Evolutionary conservation across 2,329 filamentous ascomycete species (phyloP).

Genomic region (Fusarium globosum): DNA sequence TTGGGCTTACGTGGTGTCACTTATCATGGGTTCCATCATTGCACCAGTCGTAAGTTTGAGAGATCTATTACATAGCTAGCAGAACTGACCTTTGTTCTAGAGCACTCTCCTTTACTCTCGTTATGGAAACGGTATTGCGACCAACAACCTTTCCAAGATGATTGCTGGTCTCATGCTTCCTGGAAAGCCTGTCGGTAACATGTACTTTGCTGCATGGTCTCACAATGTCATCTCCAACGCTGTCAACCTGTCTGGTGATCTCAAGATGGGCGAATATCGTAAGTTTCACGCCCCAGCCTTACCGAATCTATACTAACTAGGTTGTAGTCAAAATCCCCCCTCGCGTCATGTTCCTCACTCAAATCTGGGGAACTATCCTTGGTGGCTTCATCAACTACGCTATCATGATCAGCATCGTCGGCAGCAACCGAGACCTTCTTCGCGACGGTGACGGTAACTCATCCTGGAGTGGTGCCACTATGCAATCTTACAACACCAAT

Average conservation of each 20-base stretch:
- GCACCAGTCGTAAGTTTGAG: conserved; percentile 58
- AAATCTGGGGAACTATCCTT: conserved; percentile 65
- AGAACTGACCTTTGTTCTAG: conserved; percentile 44
- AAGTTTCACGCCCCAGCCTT: conserved; percentile 33
- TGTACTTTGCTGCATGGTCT: conserved; percentile 70
- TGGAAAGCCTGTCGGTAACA: conserved; percentile 63
- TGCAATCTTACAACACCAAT: conserved; percentile 62
- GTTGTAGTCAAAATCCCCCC: conserved; percentile 64
- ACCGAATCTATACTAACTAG: accelerated
- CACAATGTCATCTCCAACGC: conserved; percentile 65
- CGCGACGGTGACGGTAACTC: conserved; percentile 57
- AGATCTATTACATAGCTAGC: accelerated
- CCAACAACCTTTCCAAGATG: conserved; percentile 69
- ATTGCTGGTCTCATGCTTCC: conserved; percentile 63
- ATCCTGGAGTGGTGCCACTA: conserved; percentile 63
- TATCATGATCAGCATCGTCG: conserved; percentile 66
- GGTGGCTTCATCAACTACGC: conserved; percentile 66
- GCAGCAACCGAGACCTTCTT: conserved; percentile 60
- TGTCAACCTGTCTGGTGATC: conserved; percentile 62
- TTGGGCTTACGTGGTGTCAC: conserved; percentile 60
- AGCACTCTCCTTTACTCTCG: conserved; percentile 63
- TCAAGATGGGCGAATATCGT: conserved; percentile 71
- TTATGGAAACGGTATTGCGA: conserved; percentile 67
- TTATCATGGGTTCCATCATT: conserved; percentile 58
- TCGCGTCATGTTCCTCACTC: conserved; percentile 65